These are phyloP conservation scores for Aegilops speltoides DNA, from an alignment of 176 grass and related monocot species.

Conservation along the genomic window DNA sequence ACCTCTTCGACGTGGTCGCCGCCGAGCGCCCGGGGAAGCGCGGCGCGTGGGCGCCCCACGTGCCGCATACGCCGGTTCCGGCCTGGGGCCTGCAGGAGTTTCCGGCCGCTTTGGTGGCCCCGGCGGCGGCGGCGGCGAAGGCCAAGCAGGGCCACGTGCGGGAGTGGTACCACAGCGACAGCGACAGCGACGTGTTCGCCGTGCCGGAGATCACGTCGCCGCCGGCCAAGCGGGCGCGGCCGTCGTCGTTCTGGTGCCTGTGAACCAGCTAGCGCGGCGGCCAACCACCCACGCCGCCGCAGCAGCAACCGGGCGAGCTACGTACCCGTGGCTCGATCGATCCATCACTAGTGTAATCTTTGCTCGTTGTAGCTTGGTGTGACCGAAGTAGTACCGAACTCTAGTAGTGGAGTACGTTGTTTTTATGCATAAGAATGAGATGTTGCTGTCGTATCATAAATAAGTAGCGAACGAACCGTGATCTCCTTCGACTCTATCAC, in stretches of 20 bases:
- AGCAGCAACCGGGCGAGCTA: too few species aligned
- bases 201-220: slow-evolving; percentile 71
- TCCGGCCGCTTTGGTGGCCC: slow-evolving; percentile 4
- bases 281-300: not conserved
- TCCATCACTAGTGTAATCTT: not conserved
- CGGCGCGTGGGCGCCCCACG: slow-evolving; percentile 30
- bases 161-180: slow-evolving; percentile 39
- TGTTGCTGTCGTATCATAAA: not conserved
- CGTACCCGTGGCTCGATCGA: not conserved
- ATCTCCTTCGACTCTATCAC: not conserved
- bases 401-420: not conserved
- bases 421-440: not conserved
- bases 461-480: slow-evolving; percentile 1
- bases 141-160: slow-evolving; percentile 11
- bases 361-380: slow-evolving; percentile 16
- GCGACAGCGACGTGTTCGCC: slow-evolving; percentile 53
- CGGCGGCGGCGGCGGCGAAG: slow-evolving; percentile 17
- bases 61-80: slow-evolving; percentile 21
- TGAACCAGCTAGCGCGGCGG: slow-evolving; percentile 19
- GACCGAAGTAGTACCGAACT: not conserved
- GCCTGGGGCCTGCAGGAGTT: slow-evolving; percentile 26
- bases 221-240: slow-evolving; percentile 50
- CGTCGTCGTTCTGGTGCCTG: slow-evolving; percentile 47
- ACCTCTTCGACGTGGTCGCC: slow-evolving; percentile 53
- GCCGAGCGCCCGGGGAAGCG: slow-evolving; percentile 28